phyloP scores from a whole-genome alignment of 139 green algal genomes.

The Microglena sp. region DNA sequence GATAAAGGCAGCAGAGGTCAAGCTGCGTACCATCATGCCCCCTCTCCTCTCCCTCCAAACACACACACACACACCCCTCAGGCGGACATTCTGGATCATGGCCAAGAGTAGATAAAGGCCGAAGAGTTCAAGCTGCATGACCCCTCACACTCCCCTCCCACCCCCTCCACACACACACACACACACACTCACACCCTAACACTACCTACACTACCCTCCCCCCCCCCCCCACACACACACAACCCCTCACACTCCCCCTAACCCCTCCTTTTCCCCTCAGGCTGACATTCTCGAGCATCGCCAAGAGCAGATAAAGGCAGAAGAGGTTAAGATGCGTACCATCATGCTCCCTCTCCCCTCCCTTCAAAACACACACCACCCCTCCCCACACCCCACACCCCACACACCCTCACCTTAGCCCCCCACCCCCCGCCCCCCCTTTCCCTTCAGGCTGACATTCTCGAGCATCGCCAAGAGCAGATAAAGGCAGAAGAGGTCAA shows the following conservation, averaged over 20 bases:
- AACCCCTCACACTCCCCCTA: not conserved
- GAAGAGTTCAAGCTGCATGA: constrained; percentile 34
- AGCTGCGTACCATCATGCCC: too few relatives aligned
- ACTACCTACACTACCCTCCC: too few relatives aligned
- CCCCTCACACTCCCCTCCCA: too few relatives aligned
- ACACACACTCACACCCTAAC: too few relatives aligned
- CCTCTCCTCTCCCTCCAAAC: too few relatives aligned
- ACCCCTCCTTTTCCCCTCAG: constrained; percentile 13
- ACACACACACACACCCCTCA: constrained; percentile 16
- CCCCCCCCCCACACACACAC: not conserved
- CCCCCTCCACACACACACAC: too few relatives aligned
- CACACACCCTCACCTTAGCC: too few relatives aligned
- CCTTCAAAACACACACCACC: too few relatives aligned
- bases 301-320: constrained; percentile 37
- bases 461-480: constrained; percentile 47
- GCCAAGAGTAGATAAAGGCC: constrained; percentile 37
- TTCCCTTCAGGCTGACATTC: constrained; percentile 43
- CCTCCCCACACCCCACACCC: too few relatives aligned
- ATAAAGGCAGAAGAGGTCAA: constrained; percentile 38
- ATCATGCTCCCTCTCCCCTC: too few relatives aligned
- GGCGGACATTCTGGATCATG: constrained; percentile 54
- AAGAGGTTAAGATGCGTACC: constrained; percentile 35
- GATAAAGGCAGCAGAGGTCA: constrained; percentile 35
- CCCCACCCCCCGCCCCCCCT: too few relatives aligned
- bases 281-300: constrained; percentile 53